Evolutionary conservation across 148 eudicot species (phyloP), one percentile per base, ranked within the genome.

Genomic region (Vaccinium darrowii): DNA sequence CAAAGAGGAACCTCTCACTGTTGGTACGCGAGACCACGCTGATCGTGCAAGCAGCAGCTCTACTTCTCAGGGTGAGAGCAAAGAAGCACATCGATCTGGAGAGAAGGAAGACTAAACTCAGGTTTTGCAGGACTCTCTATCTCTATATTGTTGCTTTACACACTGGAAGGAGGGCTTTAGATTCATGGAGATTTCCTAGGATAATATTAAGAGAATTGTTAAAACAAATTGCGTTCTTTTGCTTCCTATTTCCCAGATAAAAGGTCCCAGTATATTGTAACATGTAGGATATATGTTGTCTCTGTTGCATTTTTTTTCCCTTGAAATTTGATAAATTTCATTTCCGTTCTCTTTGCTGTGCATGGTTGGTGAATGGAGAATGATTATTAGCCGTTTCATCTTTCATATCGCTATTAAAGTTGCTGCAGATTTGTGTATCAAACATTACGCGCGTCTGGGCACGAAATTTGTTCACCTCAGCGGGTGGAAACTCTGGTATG

Each of bases 1-100:
- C 58, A 90, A 88, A 78, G 87, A 90, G 75, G 97, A 93, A 81
- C 92, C 92, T 82, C 80, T 86, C 33, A 85, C 81, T 50, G 90
- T 85, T 47, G 91, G 89, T 87, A 88, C 89, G 10, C 81, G 87
- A 30, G 88, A 87, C 69, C 85, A 76, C 27, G 73, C 33, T n/a
- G 87, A 56, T 58, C 83, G 60, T n/a, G 74, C 57, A 25, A 85
- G 88, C 52, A 84, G 87, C 84, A 84, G 87, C 86, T 76, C 83
- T 80, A 43, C 86, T n/a, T 82, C 93, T 75, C 86, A 83, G 79
- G 86, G 76, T 65, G 92, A 89, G 39, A 71, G 78, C 82, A 84
- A 85, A 69, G 93, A 93, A 67, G 77, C 47, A n/a, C 88, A 84
- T 21, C 62, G 87, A 52, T 78, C 90, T 15, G 77, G 77, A 18